Evolutionary conservation across 1,139 yeast species (phyloP).

Genomic region (Saccharomyces hybrid): DNA sequence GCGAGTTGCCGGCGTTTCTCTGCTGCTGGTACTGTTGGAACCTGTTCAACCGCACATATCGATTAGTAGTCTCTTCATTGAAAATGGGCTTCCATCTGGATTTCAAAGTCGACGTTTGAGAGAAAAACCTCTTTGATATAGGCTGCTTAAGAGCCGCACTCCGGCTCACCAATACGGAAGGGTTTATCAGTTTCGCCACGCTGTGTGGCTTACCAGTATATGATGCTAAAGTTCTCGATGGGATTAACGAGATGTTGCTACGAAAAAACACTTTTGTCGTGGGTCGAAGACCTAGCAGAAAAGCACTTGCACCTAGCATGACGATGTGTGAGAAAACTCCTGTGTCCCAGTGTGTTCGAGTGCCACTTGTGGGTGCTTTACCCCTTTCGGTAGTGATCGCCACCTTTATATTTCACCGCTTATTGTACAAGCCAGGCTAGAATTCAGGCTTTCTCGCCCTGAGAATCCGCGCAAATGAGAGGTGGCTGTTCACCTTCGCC

Average conservation of each 20-base stretch:
- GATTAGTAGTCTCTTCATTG: conserved; percentile 12
- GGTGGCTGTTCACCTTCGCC: not conserved
- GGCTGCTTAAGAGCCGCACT: conserved; percentile 4
- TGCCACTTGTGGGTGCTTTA: not conserved
- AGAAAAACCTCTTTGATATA: conserved; percentile 9
- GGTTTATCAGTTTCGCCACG: not conserved
- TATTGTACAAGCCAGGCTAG: not conserved
- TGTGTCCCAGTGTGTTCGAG: not conserved
- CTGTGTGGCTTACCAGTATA: not conserved
- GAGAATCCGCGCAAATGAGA: not conserved
- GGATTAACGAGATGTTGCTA: not conserved
- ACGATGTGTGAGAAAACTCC: not conserved
- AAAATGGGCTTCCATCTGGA: conserved; percentile 15
- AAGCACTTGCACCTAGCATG: not conserved
- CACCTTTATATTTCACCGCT: not conserved
- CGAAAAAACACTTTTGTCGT: not conserved
- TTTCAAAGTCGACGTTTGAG: conserved; percentile 8
- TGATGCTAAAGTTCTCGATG: not conserved
- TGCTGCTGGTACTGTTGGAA: conserved; percentile 25
- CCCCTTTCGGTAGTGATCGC: not conserved
- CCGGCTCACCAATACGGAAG: not conserved
- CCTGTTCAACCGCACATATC: conserved; percentile 27
- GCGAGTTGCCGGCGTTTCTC: conserved; percentile 13
- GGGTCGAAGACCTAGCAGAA: not conserved
- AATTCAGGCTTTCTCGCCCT: not conserved